Conservation (phyloP, 2,329 filamentous ascomycete genomes). For the Pleurostoma richardsiae region DNA sequence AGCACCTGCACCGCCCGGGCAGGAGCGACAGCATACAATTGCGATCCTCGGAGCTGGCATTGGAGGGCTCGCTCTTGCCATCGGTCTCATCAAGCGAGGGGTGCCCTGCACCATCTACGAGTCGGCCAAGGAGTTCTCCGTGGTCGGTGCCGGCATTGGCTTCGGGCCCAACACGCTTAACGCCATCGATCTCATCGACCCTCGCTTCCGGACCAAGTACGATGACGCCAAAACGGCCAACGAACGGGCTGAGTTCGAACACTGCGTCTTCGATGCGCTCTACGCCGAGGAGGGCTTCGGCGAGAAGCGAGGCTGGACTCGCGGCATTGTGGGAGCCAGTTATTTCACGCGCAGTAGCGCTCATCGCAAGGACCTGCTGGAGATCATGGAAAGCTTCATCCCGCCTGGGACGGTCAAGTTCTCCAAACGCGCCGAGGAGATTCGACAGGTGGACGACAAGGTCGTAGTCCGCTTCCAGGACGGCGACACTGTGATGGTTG, state of each 20-base stretch:
- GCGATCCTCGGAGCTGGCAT: constrained; percentile 22
- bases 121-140: constrained; percentile 15
- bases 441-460: constrained; percentile 15
- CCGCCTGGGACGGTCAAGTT: constrained; percentile 17
- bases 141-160: constrained; percentile 24
- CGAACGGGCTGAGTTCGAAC: constrained; percentile 24
- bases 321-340: constrained; percentile 17
- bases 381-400: constrained; percentile 31
- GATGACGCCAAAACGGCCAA: constrained; percentile 31
- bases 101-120: constrained; percentile 20
- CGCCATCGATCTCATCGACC: constrained; percentile 32
- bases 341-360: constrained; percentile 32
- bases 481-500: constrained; percentile 10
- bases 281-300: constrained; percentile 32
- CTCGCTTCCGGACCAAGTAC: constrained; percentile 27
- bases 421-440: constrained; percentile 13
- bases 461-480: constrained; percentile 17
- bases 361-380: constrained; percentile 33
- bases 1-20: constrained; percentile 8
- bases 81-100: constrained; percentile 14
- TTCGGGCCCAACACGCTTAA: constrained; percentile 33
- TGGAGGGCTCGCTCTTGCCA: constrained; percentile 20
- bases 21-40: constrained; percentile 6
- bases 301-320: constrained; percentile 23
- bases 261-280: constrained; percentile 34